These are phyloP conservation scores for Filobasidium uniguttulatum DNA, from an alignment of 1,284 basidiomycete species.

Conservation along the genomic window DNA sequence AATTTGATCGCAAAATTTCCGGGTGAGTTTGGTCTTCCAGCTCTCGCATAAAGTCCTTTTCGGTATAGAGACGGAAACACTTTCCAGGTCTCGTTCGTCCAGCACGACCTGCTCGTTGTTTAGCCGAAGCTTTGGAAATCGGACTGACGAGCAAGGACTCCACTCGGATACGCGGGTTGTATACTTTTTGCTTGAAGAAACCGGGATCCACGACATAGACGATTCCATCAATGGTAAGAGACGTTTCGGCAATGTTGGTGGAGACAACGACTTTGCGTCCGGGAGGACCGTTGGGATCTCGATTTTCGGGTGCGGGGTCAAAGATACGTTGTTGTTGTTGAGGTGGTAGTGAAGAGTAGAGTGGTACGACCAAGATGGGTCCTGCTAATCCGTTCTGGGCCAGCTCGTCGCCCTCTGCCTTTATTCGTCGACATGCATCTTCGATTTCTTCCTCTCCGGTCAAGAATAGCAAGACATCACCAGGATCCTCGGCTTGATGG, in stretches of 20 bases:
- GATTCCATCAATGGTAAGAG: constrained; percentile 94
- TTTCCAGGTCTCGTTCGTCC: constrained; percentile 92
- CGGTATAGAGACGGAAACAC: constrained; percentile 93
- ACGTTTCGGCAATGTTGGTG: constrained; percentile 97
- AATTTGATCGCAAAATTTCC: constrained; percentile 81
- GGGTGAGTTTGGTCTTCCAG: constrained; percentile 94
- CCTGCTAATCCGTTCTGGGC: constrained; percentile 60
- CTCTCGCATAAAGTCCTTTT: constrained; percentile 91
- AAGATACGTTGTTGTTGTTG: constrained; percentile 93
- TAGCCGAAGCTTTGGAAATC: constrained; percentile 91
- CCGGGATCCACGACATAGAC: constrained; percentile 98
- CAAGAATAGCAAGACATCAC: constrained; percentile 86
- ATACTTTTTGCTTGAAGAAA: constrained; percentile 94
- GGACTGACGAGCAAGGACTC: constrained; percentile 88
- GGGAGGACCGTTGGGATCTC: constrained; percentile 54
- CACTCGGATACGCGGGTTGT: constrained; percentile 90
- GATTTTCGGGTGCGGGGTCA: constrained; percentile 60
- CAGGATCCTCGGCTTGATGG: constrained; percentile 85
- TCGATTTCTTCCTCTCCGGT: constrained; percentile 99
- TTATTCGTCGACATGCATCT: constrained; percentile 87
- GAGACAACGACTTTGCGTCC: constrained; percentile 90
- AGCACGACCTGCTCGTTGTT: constrained; percentile 91
- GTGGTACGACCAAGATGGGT: constrained; percentile 72
- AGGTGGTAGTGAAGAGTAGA: constrained; percentile 87
- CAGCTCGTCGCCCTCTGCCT: constrained; percentile 72